Base-by-base conservation (phyloP, 1,284 basidiomycete genomes). In the Rhodofomes roseus region DNA sequence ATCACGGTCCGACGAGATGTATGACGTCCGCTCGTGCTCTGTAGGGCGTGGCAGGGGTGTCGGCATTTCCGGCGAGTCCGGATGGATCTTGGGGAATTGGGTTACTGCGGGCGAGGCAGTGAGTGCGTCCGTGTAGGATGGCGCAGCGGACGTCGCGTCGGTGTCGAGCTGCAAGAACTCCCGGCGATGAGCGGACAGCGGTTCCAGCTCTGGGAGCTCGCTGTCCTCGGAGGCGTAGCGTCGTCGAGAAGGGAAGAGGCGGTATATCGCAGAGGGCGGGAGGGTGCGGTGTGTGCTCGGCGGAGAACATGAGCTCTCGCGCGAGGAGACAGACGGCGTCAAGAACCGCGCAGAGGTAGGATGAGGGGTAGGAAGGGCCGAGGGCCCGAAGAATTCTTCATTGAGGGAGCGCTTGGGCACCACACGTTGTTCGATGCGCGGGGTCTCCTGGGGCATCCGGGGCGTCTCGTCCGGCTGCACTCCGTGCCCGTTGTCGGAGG, bases 221-320 rank as follows among this genome's bases (percentile, higher is more conserved):
- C 63, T 65, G 58, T 68, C 63, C 36, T 69, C 65, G 2, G 63
- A 62, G 8, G 65, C 67, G 57, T 71, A 71, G 23, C 68, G 64
- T 53, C 63, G 59, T 37, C 73, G 72, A 22, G 72, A 74, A 20
- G 74, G 74, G 60, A 75, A 74, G 48, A 75, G 64, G 7, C 74
- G 68, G 14, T 71, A 64, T 5, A 74, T 58, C 27, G 9, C 70
- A 20, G 29, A 14, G 9, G 25, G 65, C 6, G 71, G 71, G 11
- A 73, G 67, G 8, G 63, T 58, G 12, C 61, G 44, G 27, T 61
- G 60, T 20, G 64, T 61, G 14, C 63, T 56, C 1, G 67, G 68
- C 1, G 71, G 70, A 3, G 70, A 66, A n/a, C 56, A 65, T 11
- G 72, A 69, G 55, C 57, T 66, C 36, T 71, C 66, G 29, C 66